Evolutionary conservation across 805 yeast species (phyloP), one percentile per base, ranked within the genome.

Genomic region (Saturnispora dispora): DNA sequence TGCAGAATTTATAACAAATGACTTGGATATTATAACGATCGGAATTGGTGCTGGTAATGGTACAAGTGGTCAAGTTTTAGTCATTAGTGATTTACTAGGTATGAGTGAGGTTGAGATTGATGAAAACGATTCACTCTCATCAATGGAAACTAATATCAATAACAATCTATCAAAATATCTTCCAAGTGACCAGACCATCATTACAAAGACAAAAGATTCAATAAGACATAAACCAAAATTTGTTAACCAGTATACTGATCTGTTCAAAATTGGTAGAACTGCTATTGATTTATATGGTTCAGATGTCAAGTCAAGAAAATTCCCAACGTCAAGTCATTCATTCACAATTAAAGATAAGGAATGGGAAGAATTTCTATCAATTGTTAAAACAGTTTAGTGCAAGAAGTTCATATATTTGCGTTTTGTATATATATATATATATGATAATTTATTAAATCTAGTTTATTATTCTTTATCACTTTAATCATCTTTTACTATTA

Each of bases 31-130:
- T 1, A 97, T 98, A 0, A 86, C 95, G 1, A 89, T 91, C 57
- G 99, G 99, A 3, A 91, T 91, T 46, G 99, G 99, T 4, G 96
- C 98, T 0, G 98, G 99, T 0, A 78, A 81, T 22, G 69, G 70
- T 8, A 83, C 91, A 8, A 78, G 86, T 35, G 98, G 96, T 0
- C 98, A 93, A 65, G 96, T 91, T 1, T 73, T 91, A 37, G 99
- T 91, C 0, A 82, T 85, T 65, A 78, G 87, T 4, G 99, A 91
- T 63, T 61, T 87, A 68, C 69, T 91, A 32, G 96, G 96, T 1
- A 78, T 83, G 86, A 71, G 72, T 47, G 79, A 80, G 43, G 74
- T 75, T 0, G 71, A 69, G 44, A 63, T 66, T 22, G 85, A 39
- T 13, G 18, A 27, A n/a, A 13, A 30, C 5, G 33, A 11, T 3